Evolutionary conservation across 306 rosid species (phyloP).

Genomic region (Prunus fruticosa): DNA sequence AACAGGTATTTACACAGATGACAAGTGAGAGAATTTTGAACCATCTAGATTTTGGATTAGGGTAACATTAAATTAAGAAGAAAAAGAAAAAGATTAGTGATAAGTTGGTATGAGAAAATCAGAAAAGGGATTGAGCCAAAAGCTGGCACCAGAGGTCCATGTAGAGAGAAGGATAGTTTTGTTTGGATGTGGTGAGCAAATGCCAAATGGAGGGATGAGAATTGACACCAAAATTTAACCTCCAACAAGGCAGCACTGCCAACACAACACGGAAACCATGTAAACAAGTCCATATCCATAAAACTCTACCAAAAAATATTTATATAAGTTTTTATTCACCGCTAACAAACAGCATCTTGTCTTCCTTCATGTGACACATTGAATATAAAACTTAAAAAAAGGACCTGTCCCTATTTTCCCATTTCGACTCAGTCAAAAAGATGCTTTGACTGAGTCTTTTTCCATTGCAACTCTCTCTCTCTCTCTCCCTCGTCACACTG

Average conservation of each 20-base stretch:
- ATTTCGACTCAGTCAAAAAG: slow-evolving; percentile 21
- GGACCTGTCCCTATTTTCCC: not conserved
- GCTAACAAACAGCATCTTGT: slow-evolving; percentile 1
- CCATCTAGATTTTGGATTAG: not conserved
- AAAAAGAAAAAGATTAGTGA: not conserved
- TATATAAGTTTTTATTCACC: not conserved
- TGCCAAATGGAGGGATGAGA: slow-evolving; percentile 25
- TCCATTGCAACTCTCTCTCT: not conserved
- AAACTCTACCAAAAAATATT: not conserved
- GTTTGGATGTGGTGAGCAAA: slow-evolving; percentile 8
- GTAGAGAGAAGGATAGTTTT: not conserved
- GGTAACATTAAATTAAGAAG: not conserved
- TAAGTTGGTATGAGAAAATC: too few species aligned
- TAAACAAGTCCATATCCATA: not conserved
- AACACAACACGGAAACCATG: not conserved
- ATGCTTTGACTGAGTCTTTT: slow-evolving; percentile 23
- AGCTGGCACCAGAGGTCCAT: not conserved
- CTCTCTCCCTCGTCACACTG: not conserved
- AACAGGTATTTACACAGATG: not conserved
- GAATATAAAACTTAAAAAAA: not conserved
- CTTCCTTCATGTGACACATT: not conserved
- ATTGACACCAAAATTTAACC: not conserved
- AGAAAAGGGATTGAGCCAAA: not conserved
- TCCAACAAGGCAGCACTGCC: not conserved
- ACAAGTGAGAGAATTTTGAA: not conserved